Evolutionary conservation across 371 early-diverging fungal genomes (phyloP).

Genomic region (Mortierella sp.): DNA sequence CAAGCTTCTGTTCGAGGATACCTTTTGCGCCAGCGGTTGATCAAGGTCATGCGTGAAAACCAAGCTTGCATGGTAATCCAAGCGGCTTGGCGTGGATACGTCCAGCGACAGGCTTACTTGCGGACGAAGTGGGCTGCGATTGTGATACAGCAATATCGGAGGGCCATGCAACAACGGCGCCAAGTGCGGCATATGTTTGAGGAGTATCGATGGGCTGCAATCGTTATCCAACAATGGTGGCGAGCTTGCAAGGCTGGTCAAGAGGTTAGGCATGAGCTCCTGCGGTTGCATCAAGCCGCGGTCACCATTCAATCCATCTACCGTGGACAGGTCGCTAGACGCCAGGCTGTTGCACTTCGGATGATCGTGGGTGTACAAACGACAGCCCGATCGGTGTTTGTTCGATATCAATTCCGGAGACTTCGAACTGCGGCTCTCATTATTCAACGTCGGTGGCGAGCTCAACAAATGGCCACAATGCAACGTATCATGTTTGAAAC

Average conservation of each 20-base stretch:
- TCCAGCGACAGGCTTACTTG: constrained; percentile 21
- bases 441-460: constrained; percentile 44
- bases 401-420: constrained; percentile 26
- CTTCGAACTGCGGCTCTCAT: constrained; percentile 28
- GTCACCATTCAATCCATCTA: constrained; percentile 30
- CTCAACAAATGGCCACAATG: constrained; percentile 15
- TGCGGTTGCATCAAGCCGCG: constrained; percentile 11
- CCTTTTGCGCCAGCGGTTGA: constrained; percentile 31
- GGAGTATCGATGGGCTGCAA: constrained; percentile 23
- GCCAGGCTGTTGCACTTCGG: constrained; percentile 7
- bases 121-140: constrained; percentile 14
- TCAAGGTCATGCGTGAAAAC: constrained; percentile 27
- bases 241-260: constrained; percentile 25
- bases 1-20: constrained; percentile 46
- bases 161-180: constrained; percentile 27
- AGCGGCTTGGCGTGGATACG: constrained; percentile 41
- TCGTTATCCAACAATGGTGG: constrained; percentile 44
- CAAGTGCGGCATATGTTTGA: constrained; percentile 21
- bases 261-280: constrained; percentile 9
- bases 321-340: constrained; percentile 37
- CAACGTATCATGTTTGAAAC: constrained; percentile 23
- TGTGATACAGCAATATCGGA: constrained; percentile 31
- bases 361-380: constrained; percentile 36
- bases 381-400: constrained; percentile 28
- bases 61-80: constrained; percentile 44